phyloP scores from a whole-genome alignment of 352 stramenopile genomes.

The Aphanomyces euteiches region DNA sequence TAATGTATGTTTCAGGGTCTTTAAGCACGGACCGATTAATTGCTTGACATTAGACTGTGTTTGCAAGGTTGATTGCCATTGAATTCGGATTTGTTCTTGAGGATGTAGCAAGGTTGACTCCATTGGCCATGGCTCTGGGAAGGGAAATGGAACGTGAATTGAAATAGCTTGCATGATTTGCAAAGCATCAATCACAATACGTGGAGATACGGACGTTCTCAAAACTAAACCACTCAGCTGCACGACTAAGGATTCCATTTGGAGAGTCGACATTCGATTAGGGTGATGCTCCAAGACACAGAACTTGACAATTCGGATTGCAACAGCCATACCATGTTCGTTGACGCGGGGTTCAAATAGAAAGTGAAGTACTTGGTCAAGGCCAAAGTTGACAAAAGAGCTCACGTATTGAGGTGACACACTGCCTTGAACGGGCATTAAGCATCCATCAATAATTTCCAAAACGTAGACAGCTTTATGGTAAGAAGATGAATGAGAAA shows the following conservation, averaged over 20 bases:
- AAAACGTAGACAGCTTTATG: constrained; percentile 84
- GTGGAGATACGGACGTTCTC: constrained; percentile 53
- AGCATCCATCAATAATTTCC: constrained; percentile 80
- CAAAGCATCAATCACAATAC: constrained; percentile 78
- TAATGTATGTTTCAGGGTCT: neutral
- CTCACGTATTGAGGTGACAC: constrained; percentile 56
- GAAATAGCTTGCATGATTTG: constrained; percentile 66
- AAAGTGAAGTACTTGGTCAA: constrained; percentile 82
- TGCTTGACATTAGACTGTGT: constrained; percentile 5
- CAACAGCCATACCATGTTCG: constrained; percentile 68
- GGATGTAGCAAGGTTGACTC: constrained; percentile 26
- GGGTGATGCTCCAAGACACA: constrained; percentile 63
- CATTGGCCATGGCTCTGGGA: constrained; percentile 16
- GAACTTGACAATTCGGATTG: constrained; percentile 79
- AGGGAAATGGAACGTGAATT: neutral
- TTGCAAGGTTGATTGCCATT: constrained; percentile 79
- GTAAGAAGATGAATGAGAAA: constrained; percentile 42
- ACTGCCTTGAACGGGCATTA: constrained; percentile 43
- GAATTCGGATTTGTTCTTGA: constrained; percentile 75
- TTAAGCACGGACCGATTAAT: neutral
- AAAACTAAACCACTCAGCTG: constrained; percentile 79
- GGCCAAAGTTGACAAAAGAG: constrained; percentile 69
- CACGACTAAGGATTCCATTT: constrained; percentile 65
- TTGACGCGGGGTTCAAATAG: constrained; percentile 70
- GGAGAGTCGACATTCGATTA: constrained; percentile 43